These are phyloP conservation scores for Wolfiporia cocos DNA, from an alignment of 1,284 basidiomycete species.

Conservation along the genomic window DNA sequence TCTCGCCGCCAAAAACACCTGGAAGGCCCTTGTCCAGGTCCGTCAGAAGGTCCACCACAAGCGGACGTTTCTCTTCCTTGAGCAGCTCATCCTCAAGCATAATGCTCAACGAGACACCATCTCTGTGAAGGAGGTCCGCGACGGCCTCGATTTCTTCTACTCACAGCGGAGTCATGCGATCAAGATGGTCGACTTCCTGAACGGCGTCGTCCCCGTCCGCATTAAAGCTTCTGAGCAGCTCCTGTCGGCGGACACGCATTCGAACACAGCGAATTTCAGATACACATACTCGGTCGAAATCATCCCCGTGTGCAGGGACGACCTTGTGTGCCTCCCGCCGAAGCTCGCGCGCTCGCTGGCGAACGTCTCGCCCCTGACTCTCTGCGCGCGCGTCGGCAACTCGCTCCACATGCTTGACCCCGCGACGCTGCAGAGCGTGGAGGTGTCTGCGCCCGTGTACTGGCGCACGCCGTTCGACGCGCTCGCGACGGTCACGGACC, in stretches of 20 bases:
- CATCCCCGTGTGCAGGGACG: constrained; percentile 95
- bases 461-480: constrained; percentile 89
- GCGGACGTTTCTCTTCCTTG: constrained; percentile 95
- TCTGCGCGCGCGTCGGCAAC: constrained; percentile 91
- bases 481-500: constrained; percentile 78
- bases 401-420: constrained; percentile 91
- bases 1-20: constrained; percentile 97
- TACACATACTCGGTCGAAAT: constrained; percentile 98
- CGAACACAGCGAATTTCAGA: constrained; percentile 93
- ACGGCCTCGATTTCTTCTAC: constrained; percentile 98
- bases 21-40: constrained; percentile 96
- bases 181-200: constrained; percentile 97
- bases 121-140: constrained; percentile 86
- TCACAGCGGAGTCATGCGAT: constrained; percentile 85
- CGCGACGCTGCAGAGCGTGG: constrained; percentile 77
- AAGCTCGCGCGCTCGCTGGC: constrained; percentile 79
- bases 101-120: constrained; percentile 96
- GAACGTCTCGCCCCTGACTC: constrained; percentile 84
- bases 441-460: constrained; percentile 79
- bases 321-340: constrained; percentile 85
- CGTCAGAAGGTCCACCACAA: constrained; percentile 98
- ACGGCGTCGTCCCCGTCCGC: constrained; percentile 81
- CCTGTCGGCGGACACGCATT: constrained; percentile 89
- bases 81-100: constrained; percentile 97
- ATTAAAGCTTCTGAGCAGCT: constrained; percentile 92